Evolutionary conservation across 2,329 filamentous ascomycete species (phyloP).

Genomic region (Ceratocystis huliohia): DNA sequence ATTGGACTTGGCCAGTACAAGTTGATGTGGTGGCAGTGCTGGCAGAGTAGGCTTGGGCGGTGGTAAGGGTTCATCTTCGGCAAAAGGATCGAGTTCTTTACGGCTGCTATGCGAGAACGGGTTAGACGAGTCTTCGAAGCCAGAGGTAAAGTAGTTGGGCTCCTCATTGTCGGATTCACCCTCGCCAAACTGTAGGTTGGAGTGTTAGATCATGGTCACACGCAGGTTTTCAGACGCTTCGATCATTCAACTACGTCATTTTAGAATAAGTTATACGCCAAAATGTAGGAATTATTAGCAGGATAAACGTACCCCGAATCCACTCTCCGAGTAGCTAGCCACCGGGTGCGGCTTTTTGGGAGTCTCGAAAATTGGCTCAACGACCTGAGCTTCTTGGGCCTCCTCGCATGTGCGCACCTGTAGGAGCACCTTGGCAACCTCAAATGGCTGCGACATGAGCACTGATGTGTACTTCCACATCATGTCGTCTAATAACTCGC

Average conservation of each 20-base stretch:
- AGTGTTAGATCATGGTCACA: not conserved
- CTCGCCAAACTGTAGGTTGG: slow-evolving; percentile 16
- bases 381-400: slow-evolving; percentile 16
- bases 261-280: not conserved
- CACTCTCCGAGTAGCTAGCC: slow-evolving; percentile 12
- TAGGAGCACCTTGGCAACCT: slow-evolving; percentile 87
- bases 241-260: no score
- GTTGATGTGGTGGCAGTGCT: slow-evolving; percentile 41
- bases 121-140: slow-evolving; percentile 41
- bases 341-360: slow-evolving; percentile 19
- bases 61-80: slow-evolving; percentile 16
- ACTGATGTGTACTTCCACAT: slow-evolving; percentile 87
- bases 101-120: slow-evolving; percentile 16
- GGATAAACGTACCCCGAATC: slow-evolving; percentile 18
- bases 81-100: slow-evolving; percentile 19
- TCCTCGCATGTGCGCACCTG: slow-evolving; percentile 46
- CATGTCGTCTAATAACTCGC: slow-evolving; percentile 68
- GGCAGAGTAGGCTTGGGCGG: slow-evolving; percentile 24
- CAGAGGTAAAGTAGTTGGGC: slow-evolving; percentile 71
- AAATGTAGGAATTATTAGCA: not conserved
- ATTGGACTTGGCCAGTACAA: slow-evolving; percentile 60
- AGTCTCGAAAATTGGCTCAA: slow-evolving; percentile 19
- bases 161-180: slow-evolving; percentile 61
- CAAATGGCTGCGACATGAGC: slow-evolving; percentile 85
- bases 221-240: no score